Base-by-base conservation (phyloP, 371 early-diverging fungal species). In the Lichtheimia corymbifera region DNA sequence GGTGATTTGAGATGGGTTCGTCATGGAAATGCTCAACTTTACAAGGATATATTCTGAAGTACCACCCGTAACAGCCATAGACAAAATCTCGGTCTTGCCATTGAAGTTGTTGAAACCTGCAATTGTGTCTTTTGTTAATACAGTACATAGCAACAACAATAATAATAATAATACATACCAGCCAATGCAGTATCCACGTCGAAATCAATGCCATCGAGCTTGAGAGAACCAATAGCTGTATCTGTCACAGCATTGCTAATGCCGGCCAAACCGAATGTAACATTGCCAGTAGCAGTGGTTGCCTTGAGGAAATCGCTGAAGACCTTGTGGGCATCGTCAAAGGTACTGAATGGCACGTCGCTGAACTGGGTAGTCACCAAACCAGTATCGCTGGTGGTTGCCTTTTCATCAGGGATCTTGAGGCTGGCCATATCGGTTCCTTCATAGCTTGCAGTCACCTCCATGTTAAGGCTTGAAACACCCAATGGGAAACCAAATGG, bases 401-500 rank as follows among this genome's bases (percentile, higher is more conserved):
- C 79, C 28, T 76, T 64, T 15, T 70, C 67, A 47, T 70, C 64
- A 30, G 84, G 83, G 41, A 79, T 55, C 58, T 76, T 72, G 62
- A 85, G 67, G 49, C 50, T 56, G 59, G 84, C 82, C 35, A 83
- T 71, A 42, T 65, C 59, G 51, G 65, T 66, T 49, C 76, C 79
- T 12, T 45, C 53, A 43, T 35, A 59, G 15, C 51, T 60, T 24
- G 72, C 69, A 30, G 50, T 59, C 59, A 81, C 78, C 50, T 76
- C 70, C 73, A 83, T 79, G 47, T 74, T 66, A 40, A 84, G 62
- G 45, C 71, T 70, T 30, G 66, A 61, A 50, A 86, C 68, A 65
- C 68, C 68, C 57, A 82, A 63, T 44, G 84, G 82, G 81, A 84
- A 80, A 17, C 73, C 70, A 49, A 84, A 84, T 11, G 84, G 84